phyloP scores from a whole-genome alignment of 1,284 basidiomycete genomes.

The Tilletia caries region DNA sequence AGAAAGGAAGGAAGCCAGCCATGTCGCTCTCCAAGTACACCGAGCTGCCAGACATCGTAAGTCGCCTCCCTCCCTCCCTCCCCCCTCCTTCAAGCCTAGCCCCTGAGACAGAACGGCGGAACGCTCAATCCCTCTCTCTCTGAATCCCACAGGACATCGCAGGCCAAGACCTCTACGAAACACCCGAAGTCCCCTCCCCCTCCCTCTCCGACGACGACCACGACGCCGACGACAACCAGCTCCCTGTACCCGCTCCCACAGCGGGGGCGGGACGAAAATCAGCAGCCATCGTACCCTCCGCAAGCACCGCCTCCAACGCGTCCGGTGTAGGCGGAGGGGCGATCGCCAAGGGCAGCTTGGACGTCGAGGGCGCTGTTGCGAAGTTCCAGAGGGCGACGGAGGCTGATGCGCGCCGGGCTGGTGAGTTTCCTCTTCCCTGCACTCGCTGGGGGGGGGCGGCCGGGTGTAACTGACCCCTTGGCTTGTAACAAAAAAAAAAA shows the following conservation, averaged over 20 bases:
- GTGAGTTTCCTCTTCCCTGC: neutral
- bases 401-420: conserved; percentile 13
- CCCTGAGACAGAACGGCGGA: too few species aligned
- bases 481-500: too few species aligned
- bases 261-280: too few species aligned
- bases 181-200: conserved; percentile 1
- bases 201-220: conserved; percentile 6
- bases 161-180: conserved; percentile 21
- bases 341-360: conserved; percentile 12
- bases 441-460: too few species aligned
- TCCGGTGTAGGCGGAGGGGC: neutral
- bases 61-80: neutral
- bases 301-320: neutral
- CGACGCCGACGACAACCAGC: conserved; percentile 8
- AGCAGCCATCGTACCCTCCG: neutral
- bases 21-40: conserved; percentile 25
- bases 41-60: conserved; percentile 27
- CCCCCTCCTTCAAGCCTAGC: too few species aligned
- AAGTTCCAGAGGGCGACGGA: conserved; percentile 17
- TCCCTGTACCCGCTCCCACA: too few species aligned
- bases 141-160: conserved; percentile 20
- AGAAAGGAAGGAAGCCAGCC: too few species aligned
- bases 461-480: too few species aligned
- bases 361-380: conserved; percentile 15
- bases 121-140: too few species aligned